phyloP scores from a whole-genome alignment of 495 filamentous ascomycete genomes.

The Tetracladium marchalianum region DNA sequence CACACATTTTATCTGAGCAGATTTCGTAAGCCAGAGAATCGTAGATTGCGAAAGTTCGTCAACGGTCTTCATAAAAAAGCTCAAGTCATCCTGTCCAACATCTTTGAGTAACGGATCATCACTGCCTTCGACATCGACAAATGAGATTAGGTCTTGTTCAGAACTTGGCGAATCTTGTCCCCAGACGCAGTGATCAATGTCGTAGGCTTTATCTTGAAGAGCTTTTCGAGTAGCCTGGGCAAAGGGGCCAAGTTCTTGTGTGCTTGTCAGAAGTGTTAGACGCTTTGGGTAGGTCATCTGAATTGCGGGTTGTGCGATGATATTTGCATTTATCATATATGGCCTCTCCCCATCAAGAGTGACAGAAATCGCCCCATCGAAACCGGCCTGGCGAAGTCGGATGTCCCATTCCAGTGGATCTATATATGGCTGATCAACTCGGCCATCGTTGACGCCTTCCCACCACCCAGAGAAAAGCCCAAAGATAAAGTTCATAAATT shows the following conservation, averaged over 20 bases:
- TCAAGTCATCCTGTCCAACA: too few species aligned
- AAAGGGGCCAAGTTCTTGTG: too few species aligned
- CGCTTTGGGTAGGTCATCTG: too few species aligned
- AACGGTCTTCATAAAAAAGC: too few species aligned
- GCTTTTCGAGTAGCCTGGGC: too few species aligned
- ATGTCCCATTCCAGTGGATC: not conserved
- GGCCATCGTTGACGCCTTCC: not conserved
- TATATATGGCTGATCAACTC: not conserved
- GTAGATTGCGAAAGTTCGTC: not conserved
- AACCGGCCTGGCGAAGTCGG: not conserved
- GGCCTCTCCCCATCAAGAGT: not conserved
- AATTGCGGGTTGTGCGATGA: not conserved
- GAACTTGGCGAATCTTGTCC: slow-evolving; percentile 12
- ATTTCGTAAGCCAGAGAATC: slow-evolving; percentile 32
- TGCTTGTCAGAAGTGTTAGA: too few species aligned
- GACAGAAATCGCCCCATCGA: not conserved
- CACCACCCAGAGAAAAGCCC: not conserved
- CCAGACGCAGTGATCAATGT: slow-evolving; percentile 10
- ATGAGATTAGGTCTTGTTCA: slow-evolving; percentile 22
- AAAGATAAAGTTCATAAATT: not conserved
- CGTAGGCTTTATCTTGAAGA: slow-evolving; percentile 1
- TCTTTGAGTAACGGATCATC: too few species aligned
- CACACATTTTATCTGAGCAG: slow-evolving; percentile 23
- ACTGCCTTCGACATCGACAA: slow-evolving; percentile 26
- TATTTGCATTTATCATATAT: not conserved